phyloP scores from a whole-genome alignment of 192 early-diverging fungal genomes.

The Entomortierella lignicola region DNA sequence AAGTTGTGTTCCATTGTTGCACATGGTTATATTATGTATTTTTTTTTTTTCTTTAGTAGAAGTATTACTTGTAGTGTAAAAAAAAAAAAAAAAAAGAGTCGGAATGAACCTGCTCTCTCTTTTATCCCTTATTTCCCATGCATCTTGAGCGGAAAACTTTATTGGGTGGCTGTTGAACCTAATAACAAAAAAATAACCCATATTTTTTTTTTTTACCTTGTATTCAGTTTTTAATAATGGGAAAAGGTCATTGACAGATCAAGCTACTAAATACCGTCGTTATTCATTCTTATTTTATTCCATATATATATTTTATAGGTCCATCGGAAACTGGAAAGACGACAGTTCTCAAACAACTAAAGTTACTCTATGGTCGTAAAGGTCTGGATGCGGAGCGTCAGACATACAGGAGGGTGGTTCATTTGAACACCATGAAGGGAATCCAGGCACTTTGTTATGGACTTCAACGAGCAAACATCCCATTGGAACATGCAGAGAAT shows the following conservation, averaged over 20 bases:
- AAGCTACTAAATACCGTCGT: too few species aligned
- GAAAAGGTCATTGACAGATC: too few species aligned
- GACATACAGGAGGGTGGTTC: slow-evolving; percentile 54
- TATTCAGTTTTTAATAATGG: too few species aligned
- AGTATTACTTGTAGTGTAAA: neutral
- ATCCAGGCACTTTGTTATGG: slow-evolving; percentile 53
- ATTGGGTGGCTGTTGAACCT: neutral
- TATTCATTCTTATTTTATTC: neutral
- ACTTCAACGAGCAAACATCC: slow-evolving; percentile 42
- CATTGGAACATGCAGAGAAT: slow-evolving; percentile 42
- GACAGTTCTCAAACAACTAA: slow-evolving; percentile 60
- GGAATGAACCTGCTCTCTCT: neutral
- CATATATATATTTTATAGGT: slow-evolving; percentile 52
- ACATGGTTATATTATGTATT: neutral
- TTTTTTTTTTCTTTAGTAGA: neutral
- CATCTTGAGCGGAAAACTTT: neutral
- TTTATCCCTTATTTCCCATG: neutral
- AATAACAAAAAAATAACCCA: neutral
- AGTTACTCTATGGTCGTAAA: slow-evolving; percentile 48
- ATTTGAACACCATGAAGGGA: slow-evolving; percentile 56
- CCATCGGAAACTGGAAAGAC: slow-evolving; percentile 74
- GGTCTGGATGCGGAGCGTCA: slow-evolving; percentile 56
- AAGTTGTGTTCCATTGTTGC: too few species aligned
- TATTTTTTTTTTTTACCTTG: too few species aligned
- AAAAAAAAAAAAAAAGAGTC: too few species aligned